Evolutionary conservation across 2,329 filamentous ascomycete species (phyloP).

Genomic region (Cadophora malorum): DNA sequence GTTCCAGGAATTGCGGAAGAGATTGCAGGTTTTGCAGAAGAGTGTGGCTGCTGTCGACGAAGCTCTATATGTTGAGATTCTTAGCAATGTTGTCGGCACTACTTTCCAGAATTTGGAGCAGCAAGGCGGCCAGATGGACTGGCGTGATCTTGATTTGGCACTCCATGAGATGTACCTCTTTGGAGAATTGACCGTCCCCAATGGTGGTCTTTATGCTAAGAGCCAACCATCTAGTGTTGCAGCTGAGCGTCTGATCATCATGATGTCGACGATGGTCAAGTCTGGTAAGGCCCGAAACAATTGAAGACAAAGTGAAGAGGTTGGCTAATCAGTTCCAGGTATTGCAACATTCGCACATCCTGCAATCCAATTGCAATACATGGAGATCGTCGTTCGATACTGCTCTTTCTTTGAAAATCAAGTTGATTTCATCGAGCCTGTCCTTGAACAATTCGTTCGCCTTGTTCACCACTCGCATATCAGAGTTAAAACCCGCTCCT

Average conservation of each 20-base stretch:
- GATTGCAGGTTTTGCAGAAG: constrained; percentile 89
- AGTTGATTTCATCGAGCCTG: constrained; percentile 79
- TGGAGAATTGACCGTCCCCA: constrained; percentile 89
- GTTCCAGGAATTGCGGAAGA: constrained; percentile 92
- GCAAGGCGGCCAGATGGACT: constrained; percentile 78
- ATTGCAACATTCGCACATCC: constrained; percentile 88
- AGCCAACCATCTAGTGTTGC: constrained; percentile 80
- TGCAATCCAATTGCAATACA: constrained; percentile 92
- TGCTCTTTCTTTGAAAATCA: constrained; percentile 91
- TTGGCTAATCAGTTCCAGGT: constrained; percentile 57
- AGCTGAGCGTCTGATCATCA: constrained; percentile 80
- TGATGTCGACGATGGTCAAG: constrained; percentile 96
- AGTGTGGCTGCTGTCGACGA: constrained; percentile 91
- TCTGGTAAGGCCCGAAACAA: constrained; percentile 65
- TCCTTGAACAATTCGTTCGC: constrained; percentile 89
- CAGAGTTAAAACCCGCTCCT: constrained; percentile 87
- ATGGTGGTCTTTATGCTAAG: constrained; percentile 86
- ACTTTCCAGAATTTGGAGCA: constrained; percentile 84
- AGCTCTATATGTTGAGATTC: constrained; percentile 82
- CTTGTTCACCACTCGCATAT: constrained; percentile 88
- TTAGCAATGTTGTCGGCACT: constrained; percentile 85
- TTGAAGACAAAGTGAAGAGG: neutral
- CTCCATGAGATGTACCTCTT: constrained; percentile 96
- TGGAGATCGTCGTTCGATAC: constrained; percentile 98
- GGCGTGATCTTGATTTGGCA: constrained; percentile 93